Base-by-base conservation (phyloP, 2,329 filamentous ascomycete genomes). In the Teratosphaeria viscida region DNA sequence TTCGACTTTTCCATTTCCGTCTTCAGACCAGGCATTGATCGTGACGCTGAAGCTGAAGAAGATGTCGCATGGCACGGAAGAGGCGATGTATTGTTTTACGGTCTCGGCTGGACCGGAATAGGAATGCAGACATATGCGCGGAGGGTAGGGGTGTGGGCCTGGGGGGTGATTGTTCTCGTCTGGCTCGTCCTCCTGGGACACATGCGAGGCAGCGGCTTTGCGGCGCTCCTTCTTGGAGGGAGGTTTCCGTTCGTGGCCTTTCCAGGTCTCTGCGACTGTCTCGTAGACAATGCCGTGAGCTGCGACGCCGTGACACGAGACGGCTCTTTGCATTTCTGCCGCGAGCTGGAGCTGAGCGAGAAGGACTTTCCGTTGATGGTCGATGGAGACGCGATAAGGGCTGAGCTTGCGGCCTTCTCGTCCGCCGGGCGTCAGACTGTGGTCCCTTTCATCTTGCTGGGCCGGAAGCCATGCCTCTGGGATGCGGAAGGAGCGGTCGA, bases 101-200 rank as follows among this genome's bases (percentile, higher is more conserved):
- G 86, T 81, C 59, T 94, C 86, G 11, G 84, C 79, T 5, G 87
- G 82, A 0, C 90, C 92, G 55, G 89, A 95, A 74, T 91, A 99
- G 0, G 92, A 96, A 74, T 99, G 94, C 61, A 99, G 83, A 70
- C 94, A 99, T 70, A 97, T 87, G 8, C 92, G 80, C 0, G 92
- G 91, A 3, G 94, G 92, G 66, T 87, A 97, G 0, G 88, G 86
- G 61, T 81, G 85, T 1, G 78, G 66, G 5, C 49, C 59, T 14
- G 56, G 39, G 5, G 57, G 19, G 7, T 63, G 53, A 0, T 56
- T 54, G 10, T 19, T 14, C 5, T 54, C 43, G 6, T 54, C 59
- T 49, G 23, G 19, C 14, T 67, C 65, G 12, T 61, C 62, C 29
- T 62, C 59, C 14, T 56, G 54, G 34, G 62, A 58, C 14, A 56